phyloP scores from a whole-genome alignment of 176 grass and related monocot genomes.

The Areca catechu region DNA sequence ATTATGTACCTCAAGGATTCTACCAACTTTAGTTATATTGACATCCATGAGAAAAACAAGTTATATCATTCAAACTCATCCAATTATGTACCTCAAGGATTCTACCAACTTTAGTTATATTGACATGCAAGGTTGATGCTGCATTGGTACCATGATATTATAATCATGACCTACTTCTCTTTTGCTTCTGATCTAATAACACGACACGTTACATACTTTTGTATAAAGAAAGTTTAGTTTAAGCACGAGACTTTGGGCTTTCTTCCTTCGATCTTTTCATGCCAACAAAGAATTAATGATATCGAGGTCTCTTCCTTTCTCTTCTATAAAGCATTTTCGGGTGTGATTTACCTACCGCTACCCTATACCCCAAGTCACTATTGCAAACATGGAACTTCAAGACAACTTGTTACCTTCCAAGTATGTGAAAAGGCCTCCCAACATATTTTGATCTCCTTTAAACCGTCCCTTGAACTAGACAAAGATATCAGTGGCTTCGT shows the following conservation, averaged over 20 bases:
- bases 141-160: too few species aligned
- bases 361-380: not conserved
- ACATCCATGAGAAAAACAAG: too few species aligned
- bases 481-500: conserved; percentile 8
- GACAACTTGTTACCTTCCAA: not conserved
- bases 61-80: too few species aligned
- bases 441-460: not conserved
- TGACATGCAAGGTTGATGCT: too few species aligned
- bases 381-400: not conserved
- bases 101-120: too few species aligned
- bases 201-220: not conserved
- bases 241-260: not conserved
- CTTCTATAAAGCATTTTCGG: not conserved
- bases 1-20: too few species aligned
- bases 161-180: too few species aligned
- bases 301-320: not conserved
- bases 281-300: not conserved
- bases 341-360: not conserved
- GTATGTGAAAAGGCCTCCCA: too few species aligned
- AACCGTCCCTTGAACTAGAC: not conserved
- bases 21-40: too few species aligned
- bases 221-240: not conserved
- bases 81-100: too few species aligned
- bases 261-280: not conserved
- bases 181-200: not conserved